These are phyloP conservation scores for Tylopilus orsonianus DNA, from an alignment of 1,284 basidiomycete species.

Conservation along the genomic window DNA sequence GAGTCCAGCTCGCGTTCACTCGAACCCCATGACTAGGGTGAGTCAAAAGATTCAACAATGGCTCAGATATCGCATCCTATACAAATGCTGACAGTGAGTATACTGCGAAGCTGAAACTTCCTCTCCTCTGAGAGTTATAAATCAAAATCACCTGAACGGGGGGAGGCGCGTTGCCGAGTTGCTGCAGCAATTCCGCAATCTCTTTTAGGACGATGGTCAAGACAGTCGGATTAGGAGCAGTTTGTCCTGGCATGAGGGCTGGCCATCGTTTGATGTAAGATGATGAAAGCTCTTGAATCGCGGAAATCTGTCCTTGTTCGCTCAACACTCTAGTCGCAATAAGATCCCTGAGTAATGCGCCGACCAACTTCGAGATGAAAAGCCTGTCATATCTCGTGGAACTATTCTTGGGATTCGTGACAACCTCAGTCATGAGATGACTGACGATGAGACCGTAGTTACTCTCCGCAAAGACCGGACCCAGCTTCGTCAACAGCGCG, in stretches of 20 bases:
- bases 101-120: not conserved
- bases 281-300: conserved; percentile 83
- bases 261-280: conserved; percentile 90
- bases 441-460: conserved; percentile 80
- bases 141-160: conserved; percentile 69
- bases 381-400: conserved; percentile 74
- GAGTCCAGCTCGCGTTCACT: conserved; percentile 82
- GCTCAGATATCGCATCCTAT: conserved; percentile 84
- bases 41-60: conserved; percentile 79
- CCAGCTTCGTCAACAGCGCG: conserved; percentile 75
- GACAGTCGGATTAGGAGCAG: conserved; percentile 68
- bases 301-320: conserved; percentile 90
- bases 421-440: conserved; percentile 81
- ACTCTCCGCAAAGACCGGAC: conserved; percentile 75
- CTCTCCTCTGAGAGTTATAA: not conserved
- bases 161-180: conserved; percentile 89
- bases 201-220: conserved; percentile 82
- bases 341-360: conserved; percentile 80
- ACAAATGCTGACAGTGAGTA: conserved; percentile 4
- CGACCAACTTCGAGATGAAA: conserved; percentile 71
- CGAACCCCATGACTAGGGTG: conserved; percentile 90
- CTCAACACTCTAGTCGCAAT: conserved; percentile 87
- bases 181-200: conserved; percentile 81
- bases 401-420: conserved; percentile 54
- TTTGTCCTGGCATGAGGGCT: conserved; percentile 84